Conservation (phyloP, 257 asterid genomes). For the Capsicum pubescens region DNA sequence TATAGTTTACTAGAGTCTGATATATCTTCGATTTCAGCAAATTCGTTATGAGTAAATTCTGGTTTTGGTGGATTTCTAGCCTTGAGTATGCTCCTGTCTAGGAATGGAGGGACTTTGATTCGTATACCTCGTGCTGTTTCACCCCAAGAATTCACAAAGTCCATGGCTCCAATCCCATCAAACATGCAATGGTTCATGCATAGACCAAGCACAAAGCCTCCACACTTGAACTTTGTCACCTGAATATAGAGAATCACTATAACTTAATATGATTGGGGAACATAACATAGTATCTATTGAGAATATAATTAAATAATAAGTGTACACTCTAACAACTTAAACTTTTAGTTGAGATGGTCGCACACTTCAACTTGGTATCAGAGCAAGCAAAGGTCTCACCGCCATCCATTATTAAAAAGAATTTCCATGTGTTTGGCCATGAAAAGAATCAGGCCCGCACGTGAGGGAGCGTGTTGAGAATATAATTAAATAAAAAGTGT, state of each 20-base stretch:
- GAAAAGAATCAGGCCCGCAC: no score
- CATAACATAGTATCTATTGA: no score
- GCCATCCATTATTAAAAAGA: no score
- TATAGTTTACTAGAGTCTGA: conserved; percentile 63
- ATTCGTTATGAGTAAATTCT: conserved; percentile 78
- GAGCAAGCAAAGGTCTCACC: no score
- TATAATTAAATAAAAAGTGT: no score
- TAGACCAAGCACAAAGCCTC: conserved; percentile 85
- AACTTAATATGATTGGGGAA: background rate
- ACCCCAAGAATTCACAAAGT: conserved; percentile 85
- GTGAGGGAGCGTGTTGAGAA: no score
- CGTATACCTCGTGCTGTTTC: conserved; percentile 69
- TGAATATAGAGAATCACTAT: conserved; percentile 8
- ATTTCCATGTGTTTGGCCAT: no score
- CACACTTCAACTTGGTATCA: no score
- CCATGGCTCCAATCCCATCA: conserved; percentile 93
- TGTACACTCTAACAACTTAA: no score
- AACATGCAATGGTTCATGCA: conserved; percentile 94
- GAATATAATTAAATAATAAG: no score
- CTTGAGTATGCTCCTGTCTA: conserved; percentile 72
- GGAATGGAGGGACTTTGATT: conserved; percentile 63
- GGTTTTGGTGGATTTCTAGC: conserved; percentile 68
- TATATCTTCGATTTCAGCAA: conserved; percentile 67
- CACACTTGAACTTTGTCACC: conserved; percentile 92
- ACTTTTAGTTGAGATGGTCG: no score